A percentile compares a stretch with the other conserved stretches of the same genome.
Evolutionary conservation across 257 asterid species (phyloP).

Genomic region (Anisodus tanguticus): DNA sequence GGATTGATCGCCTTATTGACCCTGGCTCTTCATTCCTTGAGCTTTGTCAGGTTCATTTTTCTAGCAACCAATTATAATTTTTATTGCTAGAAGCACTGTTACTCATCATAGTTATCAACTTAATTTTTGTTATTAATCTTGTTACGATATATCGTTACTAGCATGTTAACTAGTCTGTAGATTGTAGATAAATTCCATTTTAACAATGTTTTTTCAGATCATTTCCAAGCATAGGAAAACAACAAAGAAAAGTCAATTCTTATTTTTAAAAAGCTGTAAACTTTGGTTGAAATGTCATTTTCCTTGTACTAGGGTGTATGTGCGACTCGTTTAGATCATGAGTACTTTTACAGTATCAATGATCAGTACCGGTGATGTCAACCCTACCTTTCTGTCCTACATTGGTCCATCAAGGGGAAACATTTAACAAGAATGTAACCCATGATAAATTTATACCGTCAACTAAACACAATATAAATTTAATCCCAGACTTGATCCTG

Average conservation of each 20-base stretch:
- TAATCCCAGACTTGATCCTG: too few species aligned
- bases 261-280: neutral
- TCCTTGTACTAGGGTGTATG: too few species aligned
- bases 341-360: too few species aligned
- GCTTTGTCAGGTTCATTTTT: constrained; percentile 72
- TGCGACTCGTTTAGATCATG: too few species aligned
- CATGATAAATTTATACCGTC: too few species aligned
- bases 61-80: neutral
- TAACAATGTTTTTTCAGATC: neutral
- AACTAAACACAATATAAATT: too few species aligned
- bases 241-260: neutral
- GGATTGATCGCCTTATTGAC: constrained; percentile 83
- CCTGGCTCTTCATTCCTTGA: constrained; percentile 95
- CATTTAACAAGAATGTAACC: too few species aligned
- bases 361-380: too few species aligned
- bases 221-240: neutral
- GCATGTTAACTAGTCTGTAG: neutral
- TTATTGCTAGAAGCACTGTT: neutral
- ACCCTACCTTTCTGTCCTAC: too few species aligned
- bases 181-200: neutral
- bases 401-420: neutral
- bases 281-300: neutral
- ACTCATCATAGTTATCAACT: neutral
- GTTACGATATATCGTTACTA: neutral
- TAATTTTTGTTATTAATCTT: neutral